Conservation (phyloP, 2,329 filamentous ascomycete species). For the Aureobasidium vineae region DNA sequence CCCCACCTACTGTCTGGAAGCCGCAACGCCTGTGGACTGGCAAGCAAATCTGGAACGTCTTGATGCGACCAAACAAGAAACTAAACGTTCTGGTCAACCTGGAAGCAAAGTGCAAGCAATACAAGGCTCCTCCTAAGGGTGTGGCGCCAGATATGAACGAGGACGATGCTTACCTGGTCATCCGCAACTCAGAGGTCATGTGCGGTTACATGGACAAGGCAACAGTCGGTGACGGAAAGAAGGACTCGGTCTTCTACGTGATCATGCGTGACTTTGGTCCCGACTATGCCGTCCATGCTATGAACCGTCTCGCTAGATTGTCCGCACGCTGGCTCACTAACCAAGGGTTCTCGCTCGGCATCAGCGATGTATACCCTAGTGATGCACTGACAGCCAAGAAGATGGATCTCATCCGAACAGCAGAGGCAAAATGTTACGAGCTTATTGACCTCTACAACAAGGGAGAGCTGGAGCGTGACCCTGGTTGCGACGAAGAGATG, state of each 20-base stretch:
- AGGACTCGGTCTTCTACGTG: constrained; percentile 96
- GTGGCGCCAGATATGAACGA: constrained; percentile 74
- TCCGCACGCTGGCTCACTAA: constrained; percentile 87
- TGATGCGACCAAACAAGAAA: constrained; percentile 85
- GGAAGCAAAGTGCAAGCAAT: constrained; percentile 87
- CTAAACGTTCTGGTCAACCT: constrained; percentile 84
- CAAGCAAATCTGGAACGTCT: constrained; percentile 90
- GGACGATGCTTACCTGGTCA: constrained; percentile 79
- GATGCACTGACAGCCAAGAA: constrained; percentile 69
- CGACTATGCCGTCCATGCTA: constrained; percentile 80
- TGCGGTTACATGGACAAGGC: constrained; percentile 98
- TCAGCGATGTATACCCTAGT: constrained; percentile 89
- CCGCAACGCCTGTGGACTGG: constrained; percentile 91
- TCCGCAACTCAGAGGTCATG: constrained; percentile 96
- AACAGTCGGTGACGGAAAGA: constrained; percentile 95
- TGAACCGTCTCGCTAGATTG: constrained; percentile 90
- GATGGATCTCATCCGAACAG: constrained; percentile 69
- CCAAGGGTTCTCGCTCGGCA: constrained; percentile 92
- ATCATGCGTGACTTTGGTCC: constrained; percentile 94
- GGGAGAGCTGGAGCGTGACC: constrained; percentile 78
- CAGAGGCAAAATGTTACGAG: constrained; percentile 78
- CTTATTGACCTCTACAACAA: constrained; percentile 77
- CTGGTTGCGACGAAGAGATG: constrained; percentile 87
- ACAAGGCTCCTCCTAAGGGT: constrained; percentile 57
- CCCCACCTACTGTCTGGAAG: constrained; percentile 81